Percentiles rank a stretch among this genome's conserved stretches.
Conservation (phyloP, 768 basidiomycete species). For the Termitomyces sp. region DNA sequence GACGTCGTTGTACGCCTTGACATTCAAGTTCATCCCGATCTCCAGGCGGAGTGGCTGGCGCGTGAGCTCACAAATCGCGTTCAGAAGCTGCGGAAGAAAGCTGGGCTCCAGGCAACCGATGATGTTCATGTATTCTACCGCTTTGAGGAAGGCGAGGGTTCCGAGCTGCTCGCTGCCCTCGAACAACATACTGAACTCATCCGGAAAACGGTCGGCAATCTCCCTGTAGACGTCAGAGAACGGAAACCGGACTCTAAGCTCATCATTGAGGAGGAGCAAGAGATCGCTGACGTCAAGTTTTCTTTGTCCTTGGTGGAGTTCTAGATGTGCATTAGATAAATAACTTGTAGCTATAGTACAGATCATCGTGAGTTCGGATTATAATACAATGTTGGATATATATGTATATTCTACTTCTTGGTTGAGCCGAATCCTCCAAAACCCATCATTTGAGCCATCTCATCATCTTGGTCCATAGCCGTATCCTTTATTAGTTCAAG, state of each 20-base stretch:
- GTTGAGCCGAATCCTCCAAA: conserved; percentile 85
- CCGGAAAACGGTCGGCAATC: conserved; percentile 65
- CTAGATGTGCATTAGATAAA: conserved; percentile 22
- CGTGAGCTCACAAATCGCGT: conserved; percentile 90
- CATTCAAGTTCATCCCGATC: conserved; percentile 79
- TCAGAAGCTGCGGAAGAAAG: conserved; percentile 94
- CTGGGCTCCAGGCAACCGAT: conserved; percentile 91
- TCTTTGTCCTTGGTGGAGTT: conserved; percentile 58
- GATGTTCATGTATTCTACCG: conserved; percentile 85
- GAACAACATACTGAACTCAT: conserved; percentile 64
- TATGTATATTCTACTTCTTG: conserved; percentile 56
- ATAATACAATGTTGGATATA: conserved; percentile 21
- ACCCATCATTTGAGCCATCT: conserved; percentile 84
- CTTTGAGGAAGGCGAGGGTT: conserved; percentile 66
- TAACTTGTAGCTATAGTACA: conserved; percentile 22
- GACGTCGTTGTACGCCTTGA: conserved; percentile 95
- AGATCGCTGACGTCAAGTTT: conserved; percentile 77
- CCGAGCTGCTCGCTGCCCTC: conserved; percentile 62
- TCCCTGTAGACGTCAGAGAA: conserved; percentile 56
- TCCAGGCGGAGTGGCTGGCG: conserved; percentile 83
- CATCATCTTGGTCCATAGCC: conserved; percentile 46
- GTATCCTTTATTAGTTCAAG: conserved; percentile 53
- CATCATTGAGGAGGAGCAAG: conserved; percentile 84
- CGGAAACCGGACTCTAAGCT: conserved; percentile 43
- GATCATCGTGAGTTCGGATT: conserved; percentile 18